These are phyloP conservation scores for Betula pendula DNA, from an alignment of 306 rosid species.

Conservation along the genomic window DNA sequence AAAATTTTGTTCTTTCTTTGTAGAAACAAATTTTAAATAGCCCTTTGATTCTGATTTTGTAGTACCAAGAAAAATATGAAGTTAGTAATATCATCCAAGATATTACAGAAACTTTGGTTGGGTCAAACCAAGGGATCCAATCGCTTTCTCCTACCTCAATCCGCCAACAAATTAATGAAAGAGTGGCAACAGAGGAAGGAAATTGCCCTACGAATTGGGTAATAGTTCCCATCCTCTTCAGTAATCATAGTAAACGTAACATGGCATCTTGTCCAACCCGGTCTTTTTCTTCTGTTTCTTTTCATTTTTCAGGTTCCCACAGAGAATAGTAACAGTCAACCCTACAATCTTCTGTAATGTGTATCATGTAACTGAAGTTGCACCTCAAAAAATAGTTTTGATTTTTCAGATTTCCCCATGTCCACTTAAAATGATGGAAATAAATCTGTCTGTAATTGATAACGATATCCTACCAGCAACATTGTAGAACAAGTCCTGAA, in stretches of 20 bases:
- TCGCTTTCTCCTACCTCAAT: too few species aligned
- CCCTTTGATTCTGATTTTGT: too few species aligned
- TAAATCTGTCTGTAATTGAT: too few species aligned
- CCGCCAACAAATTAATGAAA: too few species aligned
- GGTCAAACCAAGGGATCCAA: too few species aligned
- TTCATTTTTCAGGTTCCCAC: background rate
- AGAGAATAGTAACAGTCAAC: background rate
- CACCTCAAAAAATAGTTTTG: background rate
- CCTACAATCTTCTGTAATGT: background rate
- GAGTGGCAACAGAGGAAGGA: too few species aligned
- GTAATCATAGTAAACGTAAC: background rate
- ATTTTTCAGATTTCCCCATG: background rate
- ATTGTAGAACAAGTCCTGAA: background rate
- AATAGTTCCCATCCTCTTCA: background rate
- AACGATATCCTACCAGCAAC: background rate
- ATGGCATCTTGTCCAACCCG: background rate
- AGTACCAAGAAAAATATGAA: too few species aligned
- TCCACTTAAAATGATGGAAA: background rate
- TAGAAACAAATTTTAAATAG: too few species aligned
- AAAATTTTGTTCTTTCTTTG: too few species aligned
- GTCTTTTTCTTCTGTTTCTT: background rate
- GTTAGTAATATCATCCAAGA: too few species aligned
- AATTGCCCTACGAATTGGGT: background rate
- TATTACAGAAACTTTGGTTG: too few species aligned
- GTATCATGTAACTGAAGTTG: background rate